Base-by-base conservation (phyloP, 768 basidiomycete genomes). In the Agrocybe chaxingu region DNA sequence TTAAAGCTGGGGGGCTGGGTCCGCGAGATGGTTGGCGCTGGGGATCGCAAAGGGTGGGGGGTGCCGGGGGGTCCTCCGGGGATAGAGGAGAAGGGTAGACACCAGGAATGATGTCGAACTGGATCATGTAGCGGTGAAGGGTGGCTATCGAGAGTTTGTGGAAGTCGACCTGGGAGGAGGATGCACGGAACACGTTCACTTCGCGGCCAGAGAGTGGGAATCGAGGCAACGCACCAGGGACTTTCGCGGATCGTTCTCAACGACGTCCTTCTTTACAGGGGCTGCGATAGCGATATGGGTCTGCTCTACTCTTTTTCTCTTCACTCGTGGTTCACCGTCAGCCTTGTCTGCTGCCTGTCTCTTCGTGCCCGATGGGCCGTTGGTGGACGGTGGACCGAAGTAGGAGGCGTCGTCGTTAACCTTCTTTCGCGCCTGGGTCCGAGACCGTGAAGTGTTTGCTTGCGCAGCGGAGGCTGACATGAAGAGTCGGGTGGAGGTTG, bases 311-410 rank as follows among this genome's bases (percentile, higher is more conserved):
- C 85, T 78, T 68, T 89, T 91, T 58, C 89, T 71, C 67, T 92
- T 90, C 47, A 76, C 73, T 43, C 88, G 74, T 11, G 84, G 81
- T 57, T 90, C 89, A n/a, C 85, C 85, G 7, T 89, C 87, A 19
- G 70, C 76, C 59, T 81, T 80, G 45, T 90, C 89, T 12, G 61
- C 70, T 0, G 87, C 88, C 40, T 80, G 79, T 56, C 89, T 69
- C 62, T 91, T 90, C 12, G 75, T 64, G 34, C 80, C 80, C 11
- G 73, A 61, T 2, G 65, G 65, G 10, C 70, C 68, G 32, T 67
- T 60, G n/a, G 69, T 57, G 6, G 70, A 66, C 44, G 76, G 70
- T 9, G 81, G 80, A 11, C 82, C 84, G 54, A 82, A 78, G 65
- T 89, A 89, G 16, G 85, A 75, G 11, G 85, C 82, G 62, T 89